phyloP scores from a whole-genome alignment of 192 early-diverging fungal species.

The Helicostylum pulchrum region DNA sequence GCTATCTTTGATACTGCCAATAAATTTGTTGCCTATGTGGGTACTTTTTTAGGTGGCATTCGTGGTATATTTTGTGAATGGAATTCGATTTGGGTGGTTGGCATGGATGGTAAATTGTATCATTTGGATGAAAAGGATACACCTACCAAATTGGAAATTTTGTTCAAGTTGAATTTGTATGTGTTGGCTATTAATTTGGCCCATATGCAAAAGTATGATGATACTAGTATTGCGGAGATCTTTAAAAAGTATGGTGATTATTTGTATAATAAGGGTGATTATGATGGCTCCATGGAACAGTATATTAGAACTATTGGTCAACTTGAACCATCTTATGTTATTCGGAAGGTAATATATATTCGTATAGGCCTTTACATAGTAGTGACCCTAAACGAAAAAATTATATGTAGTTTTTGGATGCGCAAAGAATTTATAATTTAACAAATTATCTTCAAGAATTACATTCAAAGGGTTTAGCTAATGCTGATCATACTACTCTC shows the following conservation, averaged over 20 bases:
- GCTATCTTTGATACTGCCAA: slow-evolving; percentile 89
- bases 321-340: slow-evolving; percentile 94
- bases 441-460: slow-evolving; percentile 87
- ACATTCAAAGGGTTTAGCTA: slow-evolving; percentile 83
- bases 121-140: slow-evolving; percentile 87
- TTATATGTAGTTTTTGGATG: slow-evolving; percentile 72
- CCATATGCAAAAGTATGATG: slow-evolving; percentile 76
- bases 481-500: slow-evolving; percentile 93
- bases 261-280: slow-evolving; percentile 69
- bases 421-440: slow-evolving; percentile 87
- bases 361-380: background rate
- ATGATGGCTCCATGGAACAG: slow-evolving; percentile 86
- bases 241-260: slow-evolving; percentile 93
- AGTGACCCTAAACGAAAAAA: background rate
- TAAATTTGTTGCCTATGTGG: slow-evolving; percentile 89
- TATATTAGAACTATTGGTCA: slow-evolving; percentile 90
- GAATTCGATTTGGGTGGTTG: slow-evolving; percentile 87
- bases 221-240: slow-evolving; percentile 84
- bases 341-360: slow-evolving; percentile 63
- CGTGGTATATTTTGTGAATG: slow-evolving; percentile 80
- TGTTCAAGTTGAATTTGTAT: slow-evolving; percentile 90
- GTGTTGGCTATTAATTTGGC: slow-evolving; percentile 76
- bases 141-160: slow-evolving; percentile 78
- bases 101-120: slow-evolving; percentile 72
- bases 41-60: slow-evolving; percentile 68